Evolutionary conservation across 768 basidiomycete genomes (phyloP).

Genomic region (Fistulinella prunicolor): DNA sequence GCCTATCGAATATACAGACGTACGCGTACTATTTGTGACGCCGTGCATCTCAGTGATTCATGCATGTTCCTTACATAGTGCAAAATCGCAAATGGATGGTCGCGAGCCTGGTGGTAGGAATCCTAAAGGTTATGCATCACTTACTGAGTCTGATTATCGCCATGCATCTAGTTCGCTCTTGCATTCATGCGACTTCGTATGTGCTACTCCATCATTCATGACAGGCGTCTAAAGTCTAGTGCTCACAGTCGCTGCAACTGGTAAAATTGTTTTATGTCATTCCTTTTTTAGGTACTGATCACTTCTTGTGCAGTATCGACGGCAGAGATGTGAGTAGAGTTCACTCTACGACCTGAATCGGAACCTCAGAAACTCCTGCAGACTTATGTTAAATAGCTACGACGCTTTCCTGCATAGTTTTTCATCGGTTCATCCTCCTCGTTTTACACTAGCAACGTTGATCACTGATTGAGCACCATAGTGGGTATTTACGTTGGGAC

Average conservation of each 20-base stretch:
- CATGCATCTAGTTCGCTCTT: conserved; percentile 10
- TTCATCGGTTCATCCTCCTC: conserved; percentile 6
- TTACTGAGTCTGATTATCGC: not conserved
- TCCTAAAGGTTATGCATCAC: not conserved
- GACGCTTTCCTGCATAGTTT: conserved; percentile 6
- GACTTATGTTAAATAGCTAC: conserved; percentile 14
- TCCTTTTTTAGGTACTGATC: not conserved
- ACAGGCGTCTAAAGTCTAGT: not conserved
- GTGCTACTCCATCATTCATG: not conserved
- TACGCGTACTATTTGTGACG: conserved; percentile 1
- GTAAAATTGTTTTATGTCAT: conserved; percentile 2
- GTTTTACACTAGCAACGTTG: not conserved
- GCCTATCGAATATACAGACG: conserved; percentile 25
- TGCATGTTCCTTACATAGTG: conserved; percentile 4
- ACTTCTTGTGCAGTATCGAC: conserved; percentile 14
- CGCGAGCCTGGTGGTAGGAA: conserved; percentile 17
- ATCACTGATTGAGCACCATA: conserved; percentile 15
- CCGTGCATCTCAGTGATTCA: not conserved
- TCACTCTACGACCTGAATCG: not conserved
- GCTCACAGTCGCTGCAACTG: conserved; percentile 17
- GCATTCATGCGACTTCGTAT: conserved; percentile 19
- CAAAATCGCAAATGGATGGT: conserved; percentile 9
- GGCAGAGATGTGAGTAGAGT: conserved; percentile 18
- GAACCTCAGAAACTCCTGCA: not conserved
- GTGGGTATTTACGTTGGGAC: conserved; percentile 47